A percentile compares a stretch with the other conserved stretches of the same genome.
These are phyloP conservation scores for Termitomyces sp. DNA, from an alignment of 768 basidiomycete species.

Conservation along the genomic window DNA sequence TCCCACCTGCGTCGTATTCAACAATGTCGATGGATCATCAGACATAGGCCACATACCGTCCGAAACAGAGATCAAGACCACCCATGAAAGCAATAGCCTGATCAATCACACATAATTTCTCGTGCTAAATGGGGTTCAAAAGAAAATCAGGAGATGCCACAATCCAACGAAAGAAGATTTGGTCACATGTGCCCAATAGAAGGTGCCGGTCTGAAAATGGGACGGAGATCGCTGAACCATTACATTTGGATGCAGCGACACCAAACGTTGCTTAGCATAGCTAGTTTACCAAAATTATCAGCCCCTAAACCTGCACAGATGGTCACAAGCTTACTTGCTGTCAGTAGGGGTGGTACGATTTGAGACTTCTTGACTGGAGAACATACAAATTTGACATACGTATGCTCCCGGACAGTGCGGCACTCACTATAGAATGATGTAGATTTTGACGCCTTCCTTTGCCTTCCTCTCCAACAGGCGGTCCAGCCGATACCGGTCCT, in stretches of 20 bases:
- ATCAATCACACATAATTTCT: conserved; percentile 97
- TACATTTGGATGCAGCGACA: conserved; percentile 83
- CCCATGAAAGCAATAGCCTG: conserved; percentile 98
- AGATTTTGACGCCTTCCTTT: conserved; percentile 93
- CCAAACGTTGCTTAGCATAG: conserved; percentile 84
- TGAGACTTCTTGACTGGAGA: conserved; percentile 87
- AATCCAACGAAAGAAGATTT: not conserved
- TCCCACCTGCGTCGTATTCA: conserved; percentile 68
- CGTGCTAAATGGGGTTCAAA: conserved; percentile 56
- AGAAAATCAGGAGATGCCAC: conserved; percentile 1
- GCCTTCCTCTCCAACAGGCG: conserved; percentile 85
- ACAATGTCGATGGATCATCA: not conserved
- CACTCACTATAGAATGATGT: conserved; percentile 88
- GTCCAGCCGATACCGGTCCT: conserved; percentile 86
- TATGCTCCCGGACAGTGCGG: not conserved
- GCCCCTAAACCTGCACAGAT: not conserved
- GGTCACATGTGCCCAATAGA: conserved; percentile 97
- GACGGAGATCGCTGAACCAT: conserved; percentile 97
- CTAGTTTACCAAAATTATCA: conserved; percentile 29
- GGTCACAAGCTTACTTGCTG: conserved; percentile 61
- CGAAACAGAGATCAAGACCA: conserved; percentile 92
- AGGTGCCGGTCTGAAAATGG: conserved; percentile 95
- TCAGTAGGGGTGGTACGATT: conserved; percentile 92
- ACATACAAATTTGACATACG: conserved; percentile 9
- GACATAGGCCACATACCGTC: conserved; percentile 44